Evolutionary conservation across 371 early-diverging fungal genomes (phyloP).

Genomic region (Circinella umbellata): DNA sequence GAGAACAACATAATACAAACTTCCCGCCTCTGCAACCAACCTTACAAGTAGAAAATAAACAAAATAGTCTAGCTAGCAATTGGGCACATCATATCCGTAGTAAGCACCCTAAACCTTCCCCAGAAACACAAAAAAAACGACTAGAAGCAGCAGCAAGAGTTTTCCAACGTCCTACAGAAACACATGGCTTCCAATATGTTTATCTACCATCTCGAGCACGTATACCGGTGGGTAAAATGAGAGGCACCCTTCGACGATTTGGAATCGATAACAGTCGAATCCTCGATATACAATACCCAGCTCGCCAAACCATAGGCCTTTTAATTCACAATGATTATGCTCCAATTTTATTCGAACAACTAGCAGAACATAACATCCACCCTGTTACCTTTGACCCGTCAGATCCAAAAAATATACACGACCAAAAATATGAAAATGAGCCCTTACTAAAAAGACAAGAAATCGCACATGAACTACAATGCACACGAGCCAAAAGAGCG

Average conservation of each 20-base stretch:
- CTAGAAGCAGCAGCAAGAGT: slow-evolving; percentile 13
- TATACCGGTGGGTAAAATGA: slow-evolving; percentile 1
- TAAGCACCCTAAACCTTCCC: too few relatives aligned
- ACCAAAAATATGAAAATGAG: slow-evolving; percentile 6
- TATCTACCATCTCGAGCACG: slow-evolving; percentile 12
- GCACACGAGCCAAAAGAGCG: neutral
- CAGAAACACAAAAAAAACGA: too few relatives aligned
- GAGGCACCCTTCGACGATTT: neutral
- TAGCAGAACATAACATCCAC: neutral
- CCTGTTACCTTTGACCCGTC: slow-evolving; percentile 12
- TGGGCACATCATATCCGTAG: too few relatives aligned
- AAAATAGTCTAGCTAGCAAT: too few relatives aligned
- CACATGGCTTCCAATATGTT: slow-evolving; percentile 21
- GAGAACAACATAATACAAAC: too few relatives aligned
- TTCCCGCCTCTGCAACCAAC: too few relatives aligned
- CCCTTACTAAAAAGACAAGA: neutral
- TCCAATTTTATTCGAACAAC: too few relatives aligned
- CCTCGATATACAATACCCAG: slow-evolving; percentile 18
- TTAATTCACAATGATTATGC: slow-evolving; percentile 17
- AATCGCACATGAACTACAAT: neutral
- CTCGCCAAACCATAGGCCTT: slow-evolving; percentile 1
- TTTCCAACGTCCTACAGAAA: slow-evolving; percentile 8
- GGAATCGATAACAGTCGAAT: slow-evolving; percentile 11
- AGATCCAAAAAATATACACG: slow-evolving; percentile 8
- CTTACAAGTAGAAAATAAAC: too few relatives aligned